phyloP scores from a whole-genome alignment of 805 yeast genomes.

The Yarrowia sp. region DNA sequence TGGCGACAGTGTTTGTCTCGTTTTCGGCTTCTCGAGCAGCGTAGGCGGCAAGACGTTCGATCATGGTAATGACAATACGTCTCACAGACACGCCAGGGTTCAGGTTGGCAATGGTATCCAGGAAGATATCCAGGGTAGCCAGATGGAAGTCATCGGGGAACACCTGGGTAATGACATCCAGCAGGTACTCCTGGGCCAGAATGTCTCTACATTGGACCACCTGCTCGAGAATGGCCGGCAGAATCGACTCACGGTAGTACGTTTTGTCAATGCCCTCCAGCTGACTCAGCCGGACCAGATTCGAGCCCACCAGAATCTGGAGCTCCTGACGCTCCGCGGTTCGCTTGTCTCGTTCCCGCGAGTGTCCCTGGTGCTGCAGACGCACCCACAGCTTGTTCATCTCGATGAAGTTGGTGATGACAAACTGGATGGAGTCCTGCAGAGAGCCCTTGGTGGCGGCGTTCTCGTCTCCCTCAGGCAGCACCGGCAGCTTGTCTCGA shows the following conservation, averaged over 20 bases:
- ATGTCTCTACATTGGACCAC: slow-evolving; percentile 90
- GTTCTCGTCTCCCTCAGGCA: slow-evolving; percentile 41
- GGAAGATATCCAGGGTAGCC: slow-evolving; percentile 68
- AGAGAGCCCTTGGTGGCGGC: slow-evolving; percentile 52
- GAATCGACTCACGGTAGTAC: slow-evolving; percentile 57
- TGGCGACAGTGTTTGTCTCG: slow-evolving; percentile 36
- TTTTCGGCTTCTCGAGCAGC: slow-evolving; percentile 45
- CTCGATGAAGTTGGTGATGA: slow-evolving; percentile 87
- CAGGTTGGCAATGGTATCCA: slow-evolving; percentile 69
- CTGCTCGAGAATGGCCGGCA: slow-evolving; percentile 87
- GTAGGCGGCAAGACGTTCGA: slow-evolving; percentile 59
- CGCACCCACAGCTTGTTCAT: slow-evolving; percentile 99
- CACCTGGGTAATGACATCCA: slow-evolving; percentile 91
- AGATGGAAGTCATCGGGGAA: slow-evolving; percentile 94
- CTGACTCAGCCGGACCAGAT: slow-evolving; percentile 86
- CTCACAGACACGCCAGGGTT: slow-evolving; percentile 74
- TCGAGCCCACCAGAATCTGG: slow-evolving; percentile 90
- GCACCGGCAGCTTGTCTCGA: slow-evolving; percentile 64
- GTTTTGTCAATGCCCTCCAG: slow-evolving; percentile 69
- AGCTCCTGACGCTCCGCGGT: slow-evolving; percentile 83
- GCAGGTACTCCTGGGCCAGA: slow-evolving; percentile 87
- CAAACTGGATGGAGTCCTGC: slow-evolving; percentile 75
- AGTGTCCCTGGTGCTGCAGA: slow-evolving; percentile 92
- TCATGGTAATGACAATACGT: slow-evolving; percentile 70
- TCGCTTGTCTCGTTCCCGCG: slow-evolving; percentile 77